Evolutionary conservation across 805 yeast genomes (phyloP), one percentile per base, ranked within the genome.

Genomic region (Wickerhamiella musiphila): DNA sequence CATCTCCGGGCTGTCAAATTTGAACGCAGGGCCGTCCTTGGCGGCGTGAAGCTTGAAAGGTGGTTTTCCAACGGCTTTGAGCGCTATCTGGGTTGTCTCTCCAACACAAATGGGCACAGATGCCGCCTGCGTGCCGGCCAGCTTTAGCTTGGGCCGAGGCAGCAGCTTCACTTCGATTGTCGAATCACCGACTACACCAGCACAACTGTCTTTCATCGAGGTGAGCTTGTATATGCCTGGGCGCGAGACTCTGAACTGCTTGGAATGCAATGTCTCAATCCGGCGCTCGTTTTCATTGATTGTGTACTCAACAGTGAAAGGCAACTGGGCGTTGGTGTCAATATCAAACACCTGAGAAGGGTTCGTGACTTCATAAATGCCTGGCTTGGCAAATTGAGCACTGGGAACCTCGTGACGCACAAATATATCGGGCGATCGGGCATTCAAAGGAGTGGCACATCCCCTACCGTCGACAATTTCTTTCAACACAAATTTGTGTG

Each of bases 381-480:
- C 56, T n/a, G 59, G 58, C 14, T 56, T 42, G 3, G 60, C 49
- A 41, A 72, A 68, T 1, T 57, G 56, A 4, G 66, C 71, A 4
- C 58, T 51, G 15, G 96, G 93, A 2, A 73, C 55, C 34, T 74
- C 79, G 31, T 70, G 58, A 44, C 84, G 68, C 1, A 83, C 83
- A 19, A 63, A 60, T n/a, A 90, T 58, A 17, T 55, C 63, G 11
- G 71, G 70, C 39, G 78, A 84, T 15, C 67, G 66, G 13, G 66
- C 70, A 28, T 70, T 34, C 35, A 78, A 55, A 9, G 68, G 70
- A n/a, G 79, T 86, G 14, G 65, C 62, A 55, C 99, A 90, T 1
- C 73, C 72, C 8, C 78, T 68, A n/a, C 68, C 63, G 49, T 90
- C 99, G 15, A 63, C 64, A 2, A 79, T 69, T 8, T 78, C 65